phyloP scores from a whole-genome alignment of 2,329 filamentous ascomycete genomes.

The Fusarium scirpi region DNA sequence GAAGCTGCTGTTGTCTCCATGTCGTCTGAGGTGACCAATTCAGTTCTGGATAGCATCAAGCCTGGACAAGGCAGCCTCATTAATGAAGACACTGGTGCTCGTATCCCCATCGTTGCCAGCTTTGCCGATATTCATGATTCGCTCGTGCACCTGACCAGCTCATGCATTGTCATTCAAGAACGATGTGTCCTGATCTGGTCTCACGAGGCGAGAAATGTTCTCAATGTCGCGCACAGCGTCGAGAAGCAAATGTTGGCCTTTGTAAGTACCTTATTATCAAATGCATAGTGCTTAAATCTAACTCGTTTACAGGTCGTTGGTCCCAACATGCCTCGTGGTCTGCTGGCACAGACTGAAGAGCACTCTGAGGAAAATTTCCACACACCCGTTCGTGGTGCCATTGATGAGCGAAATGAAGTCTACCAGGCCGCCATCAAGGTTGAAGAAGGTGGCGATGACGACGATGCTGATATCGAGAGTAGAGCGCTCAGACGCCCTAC shows the following conservation, averaged over 20 bases:
- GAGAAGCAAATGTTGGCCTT: slow-evolving; percentile 45
- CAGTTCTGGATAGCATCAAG: slow-evolving; percentile 40
- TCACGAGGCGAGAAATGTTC: slow-evolving; percentile 38
- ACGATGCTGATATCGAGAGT: slow-evolving; percentile 40
- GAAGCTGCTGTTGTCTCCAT: slow-evolving; percentile 43
- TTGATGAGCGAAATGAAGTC: slow-evolving; percentile 45
- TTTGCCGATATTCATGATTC: slow-evolving; percentile 34
- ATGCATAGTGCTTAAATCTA: not conserved
- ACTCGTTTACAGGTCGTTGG: slow-evolving; percentile 33
- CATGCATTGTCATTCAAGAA: slow-evolving; percentile 42
- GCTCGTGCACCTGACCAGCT: slow-evolving; percentile 30
- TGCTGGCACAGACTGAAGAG: slow-evolving; percentile 42
- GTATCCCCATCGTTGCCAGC: slow-evolving; percentile 39
- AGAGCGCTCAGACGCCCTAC: slow-evolving; percentile 37
- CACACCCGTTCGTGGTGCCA: slow-evolving; percentile 43
- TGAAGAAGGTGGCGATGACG: slow-evolving; percentile 43
- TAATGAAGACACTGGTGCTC: slow-evolving; percentile 40
- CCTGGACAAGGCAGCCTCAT: slow-evolving; percentile 35
- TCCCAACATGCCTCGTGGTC: slow-evolving; percentile 41
- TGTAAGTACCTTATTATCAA: slow-evolving; percentile 32
- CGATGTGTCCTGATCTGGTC: slow-evolving; percentile 45
- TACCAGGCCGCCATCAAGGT: slow-evolving; percentile 44
- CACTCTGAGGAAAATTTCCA: slow-evolving; percentile 27
- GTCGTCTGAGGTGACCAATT: slow-evolving; percentile 40
- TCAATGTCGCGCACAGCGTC: slow-evolving; percentile 43